Percentiles rank a stretch among this genome's conserved stretches.
These are phyloP conservation scores for Boletus coffeatus DNA, from an alignment of 1,284 basidiomycete genomes.

Conservation along the genomic window DNA sequence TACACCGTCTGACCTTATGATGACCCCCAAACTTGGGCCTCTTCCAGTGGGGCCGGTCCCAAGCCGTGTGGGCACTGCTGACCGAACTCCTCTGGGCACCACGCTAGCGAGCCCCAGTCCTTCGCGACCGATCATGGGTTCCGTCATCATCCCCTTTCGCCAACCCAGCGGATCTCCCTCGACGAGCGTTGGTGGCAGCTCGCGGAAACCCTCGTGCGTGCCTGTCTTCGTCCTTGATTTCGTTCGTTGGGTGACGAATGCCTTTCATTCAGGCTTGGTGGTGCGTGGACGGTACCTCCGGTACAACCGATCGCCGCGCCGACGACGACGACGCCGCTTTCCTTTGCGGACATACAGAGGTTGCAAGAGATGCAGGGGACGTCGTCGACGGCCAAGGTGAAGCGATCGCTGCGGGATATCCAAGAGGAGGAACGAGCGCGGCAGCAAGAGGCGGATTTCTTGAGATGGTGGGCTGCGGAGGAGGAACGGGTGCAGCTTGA, in stretches of 20 bases:
- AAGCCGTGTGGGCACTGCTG: neutral
- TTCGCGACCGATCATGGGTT: constrained; percentile 41
- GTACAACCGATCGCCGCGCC: constrained; percentile 39
- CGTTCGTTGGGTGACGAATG: neutral
- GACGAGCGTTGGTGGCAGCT: constrained; percentile 13
- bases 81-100: neutral
- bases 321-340: constrained; percentile 38
- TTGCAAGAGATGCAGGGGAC: constrained; percentile 57
- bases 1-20: constrained; percentile 4
- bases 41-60: neutral
- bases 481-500: constrained; percentile 51
- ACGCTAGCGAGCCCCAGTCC: constrained; percentile 15
- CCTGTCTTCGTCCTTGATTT: neutral
- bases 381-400: constrained; percentile 39
- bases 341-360: constrained; percentile 81
- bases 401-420: constrained; percentile 71
- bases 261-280: constrained; percentile 25
- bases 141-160: constrained; percentile 53
- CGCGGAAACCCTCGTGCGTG: constrained; percentile 48
- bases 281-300: constrained; percentile 54
- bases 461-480: constrained; percentile 83
- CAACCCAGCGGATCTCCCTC: constrained; percentile 33
- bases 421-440: constrained; percentile 73
- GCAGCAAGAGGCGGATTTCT: constrained; percentile 77
- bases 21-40: constrained; percentile 5